Conservation (phyloP, 2,329 filamentous ascomycete species). For the Ophiostoma sp. region DNA sequence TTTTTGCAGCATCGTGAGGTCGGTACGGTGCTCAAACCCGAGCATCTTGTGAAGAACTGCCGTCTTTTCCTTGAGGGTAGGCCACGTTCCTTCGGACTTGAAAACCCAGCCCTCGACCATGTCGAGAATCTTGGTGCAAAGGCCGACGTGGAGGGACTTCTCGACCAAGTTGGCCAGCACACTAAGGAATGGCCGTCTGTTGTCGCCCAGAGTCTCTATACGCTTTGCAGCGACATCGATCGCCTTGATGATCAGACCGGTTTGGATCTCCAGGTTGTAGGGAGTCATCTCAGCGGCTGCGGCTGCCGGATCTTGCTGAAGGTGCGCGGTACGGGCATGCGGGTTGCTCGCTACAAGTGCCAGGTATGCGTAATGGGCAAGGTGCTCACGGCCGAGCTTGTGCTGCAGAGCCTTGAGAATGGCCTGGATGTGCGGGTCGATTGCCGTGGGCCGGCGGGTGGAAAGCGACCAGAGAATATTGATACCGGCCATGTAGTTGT, state of each 20-base stretch:
- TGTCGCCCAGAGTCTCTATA: constrained; percentile 89
- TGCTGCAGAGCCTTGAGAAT: constrained; percentile 91
- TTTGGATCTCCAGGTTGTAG: constrained; percentile 83
- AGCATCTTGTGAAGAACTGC: constrained; percentile 99
- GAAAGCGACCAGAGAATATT: constrained; percentile 92
- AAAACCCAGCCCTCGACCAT: constrained; percentile 98
- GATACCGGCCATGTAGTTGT: constrained; percentile 79
- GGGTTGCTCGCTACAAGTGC: constrained; percentile 40
- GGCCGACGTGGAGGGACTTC: constrained; percentile 77
- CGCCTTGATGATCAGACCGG: constrained; percentile 85
- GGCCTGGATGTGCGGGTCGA: constrained; percentile 80
- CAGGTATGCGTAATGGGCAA: constrained; percentile 63
- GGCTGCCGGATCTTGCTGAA: constrained; percentile 50
- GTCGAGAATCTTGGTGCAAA: constrained; percentile 87
- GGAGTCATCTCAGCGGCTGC: constrained; percentile 55
- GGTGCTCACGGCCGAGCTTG: constrained; percentile 89
- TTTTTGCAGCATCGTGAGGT: constrained; percentile 79
- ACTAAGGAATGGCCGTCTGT: constrained; percentile 86
- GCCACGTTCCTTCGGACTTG: constrained; percentile 87
- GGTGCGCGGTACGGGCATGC: constrained; percentile 40
- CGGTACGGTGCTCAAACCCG: constrained; percentile 79
- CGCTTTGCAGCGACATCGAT: constrained; percentile 87
- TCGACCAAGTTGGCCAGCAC: constrained; percentile 93
- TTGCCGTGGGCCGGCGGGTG: constrained; percentile 73
- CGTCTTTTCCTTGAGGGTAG: constrained; percentile 96